Evolutionary conservation across 2,329 filamentous ascomycete genomes (phyloP).

Genomic region (Fusarium scirpi): DNA sequence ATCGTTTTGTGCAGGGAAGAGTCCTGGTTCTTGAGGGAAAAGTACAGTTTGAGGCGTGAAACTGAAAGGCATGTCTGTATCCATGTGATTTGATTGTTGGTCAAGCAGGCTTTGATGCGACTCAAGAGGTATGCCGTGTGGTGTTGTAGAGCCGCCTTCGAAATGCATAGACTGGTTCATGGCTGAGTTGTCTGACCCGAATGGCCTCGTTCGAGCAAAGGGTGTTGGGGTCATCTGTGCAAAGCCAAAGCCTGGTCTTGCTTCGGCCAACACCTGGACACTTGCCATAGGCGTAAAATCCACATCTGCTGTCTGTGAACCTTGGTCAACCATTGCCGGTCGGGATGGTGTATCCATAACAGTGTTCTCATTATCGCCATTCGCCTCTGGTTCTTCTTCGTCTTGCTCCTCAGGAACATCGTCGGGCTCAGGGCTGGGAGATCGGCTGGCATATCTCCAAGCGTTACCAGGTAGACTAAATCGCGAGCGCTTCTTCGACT

Average conservation of each 20-base stretch:
- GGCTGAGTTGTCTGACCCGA: constrained; percentile 18
- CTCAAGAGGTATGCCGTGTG: constrained; percentile 10
- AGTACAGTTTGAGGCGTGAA: constrained; percentile 36
- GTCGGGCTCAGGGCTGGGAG: constrained; percentile 74
- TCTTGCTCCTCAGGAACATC: constrained; percentile 43
- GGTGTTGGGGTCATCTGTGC: constrained; percentile 43
- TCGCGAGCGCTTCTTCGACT: constrained; percentile 73
- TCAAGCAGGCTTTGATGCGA: constrained; percentile 21
- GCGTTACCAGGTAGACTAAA: constrained; percentile 74
- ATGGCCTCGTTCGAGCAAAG: constrained; percentile 38
- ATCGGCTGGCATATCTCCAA: constrained; percentile 81
- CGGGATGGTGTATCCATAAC: constrained; percentile 38
- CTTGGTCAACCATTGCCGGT: constrained; percentile 53
- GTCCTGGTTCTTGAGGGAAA: constrained; percentile 27
- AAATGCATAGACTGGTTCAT: constrained; percentile 28
- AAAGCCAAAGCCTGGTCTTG: constrained; percentile 42
- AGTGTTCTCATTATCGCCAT: constrained; percentile 23
- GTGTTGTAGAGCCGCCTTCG: constrained; percentile 10
- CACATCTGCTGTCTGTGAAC: constrained; percentile 51
- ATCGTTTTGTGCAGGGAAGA: constrained; percentile 26
- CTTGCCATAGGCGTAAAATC: constrained; percentile 47
- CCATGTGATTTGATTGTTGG: constrained; percentile 23
- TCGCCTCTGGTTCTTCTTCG: constrained; percentile 2
- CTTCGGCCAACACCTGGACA: constrained; percentile 48
- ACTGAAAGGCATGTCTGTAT: constrained; percentile 32